Evolutionary conservation across 495 filamentous ascomycete species (phyloP).

Genomic region (Penicillium samsonianum): DNA sequence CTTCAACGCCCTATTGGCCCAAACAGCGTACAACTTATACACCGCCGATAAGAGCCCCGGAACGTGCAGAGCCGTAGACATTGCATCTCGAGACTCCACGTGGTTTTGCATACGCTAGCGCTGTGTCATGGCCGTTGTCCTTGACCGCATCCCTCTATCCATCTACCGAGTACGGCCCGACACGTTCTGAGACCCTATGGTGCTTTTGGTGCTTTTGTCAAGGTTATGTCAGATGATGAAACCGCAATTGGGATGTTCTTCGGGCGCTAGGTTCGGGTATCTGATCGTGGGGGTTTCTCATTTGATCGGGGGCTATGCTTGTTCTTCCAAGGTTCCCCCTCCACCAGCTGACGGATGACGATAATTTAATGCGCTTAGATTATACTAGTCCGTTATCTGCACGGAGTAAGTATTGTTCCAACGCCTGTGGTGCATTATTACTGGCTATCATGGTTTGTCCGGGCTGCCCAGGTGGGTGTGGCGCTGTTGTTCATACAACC

Average conservation of each 20-base stretch:
- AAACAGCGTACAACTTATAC: background rate
- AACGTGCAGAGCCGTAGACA: slow-evolving; percentile 1
- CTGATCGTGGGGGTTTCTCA: background rate
- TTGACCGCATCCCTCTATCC: slow-evolving; percentile 13
- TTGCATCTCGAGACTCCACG: slow-evolving; percentile 7
- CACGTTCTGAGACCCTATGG: slow-evolving; percentile 1
- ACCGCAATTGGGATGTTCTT: slow-evolving; percentile 1
- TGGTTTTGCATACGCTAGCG: slow-evolving; percentile 11
- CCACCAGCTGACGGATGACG: slow-evolving; percentile 1
- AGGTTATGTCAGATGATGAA: slow-evolving; percentile 4
- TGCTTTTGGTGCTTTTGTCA: background rate
- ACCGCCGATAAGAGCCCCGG: slow-evolving; percentile 7
- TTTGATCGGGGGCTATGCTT: slow-evolving; percentile 2
- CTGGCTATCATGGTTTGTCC: slow-evolving; percentile 5
- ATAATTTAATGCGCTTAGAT: background rate
- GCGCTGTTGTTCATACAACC: background rate
- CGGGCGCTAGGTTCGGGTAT: background rate
- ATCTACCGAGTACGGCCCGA: slow-evolving; percentile 5
- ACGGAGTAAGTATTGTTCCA: background rate
- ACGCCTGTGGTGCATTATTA: slow-evolving; percentile 7
- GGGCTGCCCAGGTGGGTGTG: too few relatives aligned
- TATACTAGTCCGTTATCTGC: background rate
- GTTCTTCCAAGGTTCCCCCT: too few relatives aligned
- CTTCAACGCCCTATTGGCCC: background rate
- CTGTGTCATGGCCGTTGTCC: slow-evolving; percentile 1